Conservation (phyloP, 345 rosid species). For the Kernera saxatilis region DNA sequence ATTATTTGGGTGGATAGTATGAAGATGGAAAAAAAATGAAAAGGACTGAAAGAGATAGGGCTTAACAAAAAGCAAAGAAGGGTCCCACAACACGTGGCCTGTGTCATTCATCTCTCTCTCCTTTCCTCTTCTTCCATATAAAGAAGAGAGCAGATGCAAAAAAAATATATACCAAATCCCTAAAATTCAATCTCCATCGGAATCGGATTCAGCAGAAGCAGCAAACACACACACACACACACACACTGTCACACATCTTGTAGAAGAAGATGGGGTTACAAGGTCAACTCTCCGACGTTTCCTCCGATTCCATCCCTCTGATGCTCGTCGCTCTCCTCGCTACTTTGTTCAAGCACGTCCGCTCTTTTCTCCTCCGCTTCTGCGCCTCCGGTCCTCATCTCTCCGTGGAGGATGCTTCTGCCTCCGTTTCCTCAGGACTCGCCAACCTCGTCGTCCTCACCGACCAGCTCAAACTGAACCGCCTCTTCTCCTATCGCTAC, state of each 20-base stretch:
- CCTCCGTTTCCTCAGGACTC: slow-evolving; percentile 45
- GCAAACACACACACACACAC: background rate
- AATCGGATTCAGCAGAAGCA: background rate
- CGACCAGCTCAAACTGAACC: slow-evolving; percentile 61
- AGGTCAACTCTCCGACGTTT: slow-evolving; percentile 55
- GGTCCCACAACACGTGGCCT: slow-evolving; percentile 35
- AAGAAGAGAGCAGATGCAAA: background rate
- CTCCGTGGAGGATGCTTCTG: slow-evolving; percentile 13
- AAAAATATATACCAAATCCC: background rate
- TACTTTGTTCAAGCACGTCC: slow-evolving; percentile 41
- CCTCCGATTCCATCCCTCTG: slow-evolving; percentile 69
- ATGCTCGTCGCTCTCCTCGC: slow-evolving; percentile 55
- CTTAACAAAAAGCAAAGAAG: background rate
- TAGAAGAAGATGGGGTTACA: slow-evolving; percentile 55
- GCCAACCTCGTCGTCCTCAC: slow-evolving; percentile 47
- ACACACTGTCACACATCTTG: background rate
- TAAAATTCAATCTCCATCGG: background rate
- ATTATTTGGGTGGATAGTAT: background rate
- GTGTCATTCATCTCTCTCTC: slow-evolving; percentile 1
- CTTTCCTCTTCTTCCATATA: slow-evolving; percentile 2
- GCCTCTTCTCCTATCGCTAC: slow-evolving; percentile 43
- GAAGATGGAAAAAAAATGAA: background rate
- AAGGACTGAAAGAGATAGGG: slow-evolving; percentile 22
- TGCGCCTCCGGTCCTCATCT: slow-evolving; percentile 21
- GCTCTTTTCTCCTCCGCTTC: slow-evolving; percentile 36